Conservation (phyloP, 306 rosid genomes). For the Dryas alaskensis region DNA sequence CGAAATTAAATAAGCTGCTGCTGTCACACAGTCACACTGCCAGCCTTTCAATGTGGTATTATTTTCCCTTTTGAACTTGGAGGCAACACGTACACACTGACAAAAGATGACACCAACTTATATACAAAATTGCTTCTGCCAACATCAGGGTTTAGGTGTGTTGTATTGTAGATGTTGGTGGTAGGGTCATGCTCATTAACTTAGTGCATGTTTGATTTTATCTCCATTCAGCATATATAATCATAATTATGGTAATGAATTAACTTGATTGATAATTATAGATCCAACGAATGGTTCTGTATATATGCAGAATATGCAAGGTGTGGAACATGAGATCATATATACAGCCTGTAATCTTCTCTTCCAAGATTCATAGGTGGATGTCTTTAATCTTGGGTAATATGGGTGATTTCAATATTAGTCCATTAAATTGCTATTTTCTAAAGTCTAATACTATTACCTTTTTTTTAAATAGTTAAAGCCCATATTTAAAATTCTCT, state of each 20-base stretch:
- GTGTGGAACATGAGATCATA: constrained; percentile 4
- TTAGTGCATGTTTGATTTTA: neutral
- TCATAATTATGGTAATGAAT: neutral
- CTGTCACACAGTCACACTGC: constrained; percentile 1
- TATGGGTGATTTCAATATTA: neutral
- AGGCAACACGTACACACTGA: constrained; percentile 16
- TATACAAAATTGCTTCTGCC: neutral
- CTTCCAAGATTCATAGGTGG: constrained; percentile 1
- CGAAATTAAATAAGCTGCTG: constrained; percentile 11
- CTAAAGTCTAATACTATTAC: too few relatives aligned
- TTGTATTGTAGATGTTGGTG: neutral
- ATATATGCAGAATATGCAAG: neutral
- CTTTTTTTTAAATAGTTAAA: too few relatives aligned
- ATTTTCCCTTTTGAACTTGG: constrained; percentile 21
- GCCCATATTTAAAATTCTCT: too few relatives aligned
- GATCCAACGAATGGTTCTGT: neutral
- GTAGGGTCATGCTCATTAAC: neutral
- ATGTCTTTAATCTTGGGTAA: neutral
- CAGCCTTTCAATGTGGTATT: constrained; percentile 8
- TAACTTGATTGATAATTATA: neutral
- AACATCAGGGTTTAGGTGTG: constrained; percentile 17
- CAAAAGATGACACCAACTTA: constrained; percentile 16
- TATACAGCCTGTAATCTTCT: constrained; percentile 16
- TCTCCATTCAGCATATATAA: neutral
- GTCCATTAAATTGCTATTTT: too few relatives aligned